Conservation (phyloP, 140 eudicot genomes). For the Ambrosia hybrid region DNA sequence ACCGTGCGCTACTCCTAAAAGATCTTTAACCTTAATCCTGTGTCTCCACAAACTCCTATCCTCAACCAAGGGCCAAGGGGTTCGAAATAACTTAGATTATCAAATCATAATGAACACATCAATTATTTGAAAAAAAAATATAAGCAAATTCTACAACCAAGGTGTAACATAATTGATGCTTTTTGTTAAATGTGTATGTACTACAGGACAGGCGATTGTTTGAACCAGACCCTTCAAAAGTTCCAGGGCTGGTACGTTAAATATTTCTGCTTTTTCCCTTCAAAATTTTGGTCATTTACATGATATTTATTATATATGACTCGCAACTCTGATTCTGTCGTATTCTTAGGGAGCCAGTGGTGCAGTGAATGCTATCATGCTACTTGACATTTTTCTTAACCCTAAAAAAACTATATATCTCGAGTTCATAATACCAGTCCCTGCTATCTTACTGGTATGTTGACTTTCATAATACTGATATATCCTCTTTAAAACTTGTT, state of each 20-base stretch:
- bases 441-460: constrained; percentile 76
- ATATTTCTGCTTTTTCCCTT: neutral
- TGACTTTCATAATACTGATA: constrained; percentile 5
- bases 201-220: constrained; percentile 41
- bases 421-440: constrained; percentile 77
- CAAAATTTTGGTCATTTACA: neutral
- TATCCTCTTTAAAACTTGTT: neutral
- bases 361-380: constrained; percentile 91
- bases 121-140: neutral
- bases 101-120: neutral
- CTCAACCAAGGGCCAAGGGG: no score
- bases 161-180: constrained; percentile 5
- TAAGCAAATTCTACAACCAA: neutral
- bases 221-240: constrained; percentile 48
- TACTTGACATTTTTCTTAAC: constrained; percentile 76
- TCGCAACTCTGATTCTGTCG: constrained; percentile 6
- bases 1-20: no score
- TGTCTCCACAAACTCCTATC: no score
- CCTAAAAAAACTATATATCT: constrained; percentile 60
- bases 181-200: constrained; percentile 22
- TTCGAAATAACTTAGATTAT: neutral
- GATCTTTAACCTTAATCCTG: no score
- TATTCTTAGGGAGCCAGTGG: constrained; percentile 85
- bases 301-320: neutral
- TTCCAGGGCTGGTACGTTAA: constrained; percentile 62